Evolutionary conservation across 2,329 filamentous ascomycete genomes (phyloP).

Genomic region (Akanthomyces uredinophilus): DNA sequence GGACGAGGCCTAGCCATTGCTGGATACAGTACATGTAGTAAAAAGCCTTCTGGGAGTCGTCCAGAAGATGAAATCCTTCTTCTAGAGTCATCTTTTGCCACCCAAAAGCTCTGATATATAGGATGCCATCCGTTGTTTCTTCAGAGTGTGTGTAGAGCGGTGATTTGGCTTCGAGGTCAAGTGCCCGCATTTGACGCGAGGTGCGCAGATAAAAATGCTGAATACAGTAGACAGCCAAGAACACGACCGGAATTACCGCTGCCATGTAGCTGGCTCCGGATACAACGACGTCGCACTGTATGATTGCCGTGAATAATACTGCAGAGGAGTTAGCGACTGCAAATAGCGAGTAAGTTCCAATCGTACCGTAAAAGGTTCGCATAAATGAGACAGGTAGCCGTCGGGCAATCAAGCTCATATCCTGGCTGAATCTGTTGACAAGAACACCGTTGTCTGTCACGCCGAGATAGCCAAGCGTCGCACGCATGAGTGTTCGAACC

Average conservation of each 20-base stretch:
- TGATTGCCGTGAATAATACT: neutral
- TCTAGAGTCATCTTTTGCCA: conserved; percentile 33
- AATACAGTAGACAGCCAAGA: conserved; percentile 22
- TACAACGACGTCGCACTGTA: conserved; percentile 16
- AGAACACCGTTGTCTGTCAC: neutral
- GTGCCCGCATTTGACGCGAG: conserved; percentile 26
- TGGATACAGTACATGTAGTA: conserved; percentile 50
- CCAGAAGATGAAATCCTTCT: conserved; percentile 30
- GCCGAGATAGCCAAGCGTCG: neutral
- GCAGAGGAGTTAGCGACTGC: neutral
- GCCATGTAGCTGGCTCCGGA: conserved; percentile 26
- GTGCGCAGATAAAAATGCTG: conserved; percentile 30
- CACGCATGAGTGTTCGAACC: neutral
- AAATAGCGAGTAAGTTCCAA: too few species aligned
- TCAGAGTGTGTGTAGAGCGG: conserved; percentile 30
- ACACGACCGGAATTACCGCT: conserved; percentile 22
- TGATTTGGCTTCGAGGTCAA: conserved; percentile 30
- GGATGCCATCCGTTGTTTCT: conserved; percentile 39
- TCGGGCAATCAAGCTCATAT: conserved; percentile 21
- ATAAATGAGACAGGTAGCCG: conserved; percentile 17
- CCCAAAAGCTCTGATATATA: conserved; percentile 46
- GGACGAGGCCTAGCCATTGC: conserved; percentile 37
- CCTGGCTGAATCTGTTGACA: conserved; percentile 21
- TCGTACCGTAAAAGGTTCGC: neutral
- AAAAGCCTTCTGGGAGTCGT: conserved; percentile 47